These are phyloP conservation scores for Cryptococcus deneoformans DNA, from an alignment of 1,284 basidiomycete genomes.

Conservation along the genomic window DNA sequence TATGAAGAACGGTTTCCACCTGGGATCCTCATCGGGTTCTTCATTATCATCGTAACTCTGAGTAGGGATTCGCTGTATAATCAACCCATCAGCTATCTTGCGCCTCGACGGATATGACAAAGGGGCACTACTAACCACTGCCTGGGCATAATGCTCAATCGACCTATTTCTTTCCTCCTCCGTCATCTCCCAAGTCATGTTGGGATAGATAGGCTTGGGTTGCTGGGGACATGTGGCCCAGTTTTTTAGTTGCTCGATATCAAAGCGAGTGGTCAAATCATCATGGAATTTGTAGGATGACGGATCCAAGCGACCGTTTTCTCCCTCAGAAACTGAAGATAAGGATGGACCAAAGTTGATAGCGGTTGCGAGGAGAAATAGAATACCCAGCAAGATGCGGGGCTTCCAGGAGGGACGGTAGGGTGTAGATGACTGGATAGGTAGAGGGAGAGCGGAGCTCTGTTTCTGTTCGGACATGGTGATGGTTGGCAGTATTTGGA, in stretches of 20 bases:
- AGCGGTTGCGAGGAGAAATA: constrained; percentile 13
- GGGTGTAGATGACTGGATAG: neutral
- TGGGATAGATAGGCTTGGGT: constrained; percentile 33
- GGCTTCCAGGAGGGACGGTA: neutral
- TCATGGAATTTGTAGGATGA: neutral
- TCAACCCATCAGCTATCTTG: neutral
- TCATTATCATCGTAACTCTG: constrained; percentile 48
- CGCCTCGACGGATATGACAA: neutral
- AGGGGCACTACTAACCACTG: constrained; percentile 34
- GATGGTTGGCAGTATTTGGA: no score
- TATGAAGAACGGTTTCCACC: constrained; percentile 47
- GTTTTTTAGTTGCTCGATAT: constrained; percentile 4
- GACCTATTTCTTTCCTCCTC: constrained; percentile 27
- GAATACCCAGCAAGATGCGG: constrained; percentile 10
- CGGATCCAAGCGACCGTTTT: no score
- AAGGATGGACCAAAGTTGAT: constrained; percentile 8
- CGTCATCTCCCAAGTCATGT: constrained; percentile 28
- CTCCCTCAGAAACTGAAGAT: neutral
- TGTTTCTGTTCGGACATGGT: constrained; percentile 8
- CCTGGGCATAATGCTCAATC: constrained; percentile 30
- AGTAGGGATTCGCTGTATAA: constrained; percentile 38
- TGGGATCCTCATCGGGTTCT: constrained; percentile 43
- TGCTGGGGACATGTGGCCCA: constrained; percentile 37
- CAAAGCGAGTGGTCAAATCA: neutral
- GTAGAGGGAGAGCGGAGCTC: constrained; percentile 1